Evolutionary conservation across 768 basidiomycete genomes (phyloP).

Genomic region (Collybia sp.): DNA sequence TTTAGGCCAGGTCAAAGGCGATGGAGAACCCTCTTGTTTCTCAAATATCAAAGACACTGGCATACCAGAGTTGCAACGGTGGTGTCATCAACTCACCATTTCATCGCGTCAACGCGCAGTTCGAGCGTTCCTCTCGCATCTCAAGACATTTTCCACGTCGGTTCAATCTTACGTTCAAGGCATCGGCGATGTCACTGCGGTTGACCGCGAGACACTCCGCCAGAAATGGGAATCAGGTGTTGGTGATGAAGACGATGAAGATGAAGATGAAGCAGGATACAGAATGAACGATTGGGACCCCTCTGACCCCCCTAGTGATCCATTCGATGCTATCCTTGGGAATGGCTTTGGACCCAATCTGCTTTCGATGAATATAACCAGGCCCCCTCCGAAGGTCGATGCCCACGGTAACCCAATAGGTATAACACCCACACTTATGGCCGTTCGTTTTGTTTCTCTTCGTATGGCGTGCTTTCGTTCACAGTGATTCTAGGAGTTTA

Average conservation of each 20-base stretch:
- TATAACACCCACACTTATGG: conserved; percentile 38
- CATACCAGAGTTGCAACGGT: conserved; percentile 50
- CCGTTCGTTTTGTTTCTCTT: conserved; percentile 15
- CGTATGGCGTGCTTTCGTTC: background rate
- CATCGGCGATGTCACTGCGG: conserved; percentile 45
- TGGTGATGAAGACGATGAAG: conserved; percentile 16
- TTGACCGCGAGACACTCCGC: conserved; percentile 45
- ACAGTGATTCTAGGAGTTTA: conserved; percentile 36
- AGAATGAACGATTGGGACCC: conserved; percentile 7
- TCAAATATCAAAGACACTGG: conserved; percentile 47
- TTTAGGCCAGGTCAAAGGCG: conserved; percentile 54
- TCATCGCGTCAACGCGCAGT: conserved; percentile 45
- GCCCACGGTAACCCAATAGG: conserved; percentile 36
- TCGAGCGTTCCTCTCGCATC: conserved; percentile 38
- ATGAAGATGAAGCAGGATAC: conserved; percentile 14
- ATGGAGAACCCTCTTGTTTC: conserved; percentile 55
- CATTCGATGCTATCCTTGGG: conserved; percentile 27
- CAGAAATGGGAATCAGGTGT: conserved; percentile 46
- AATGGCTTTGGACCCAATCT: conserved; percentile 17
- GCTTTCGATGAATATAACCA: conserved; percentile 24
- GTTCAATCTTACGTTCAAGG: conserved; percentile 46
- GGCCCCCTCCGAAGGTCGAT: conserved; percentile 35
- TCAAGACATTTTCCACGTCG: conserved; percentile 44
- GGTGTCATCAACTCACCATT: conserved; percentile 53
- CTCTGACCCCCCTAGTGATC: conserved; percentile 16